Evolutionary conservation across 1,284 basidiomycete genomes (phyloP), one percentile per base, ranked within the genome.

Genomic region (Sporisorium scitamineum): DNA sequence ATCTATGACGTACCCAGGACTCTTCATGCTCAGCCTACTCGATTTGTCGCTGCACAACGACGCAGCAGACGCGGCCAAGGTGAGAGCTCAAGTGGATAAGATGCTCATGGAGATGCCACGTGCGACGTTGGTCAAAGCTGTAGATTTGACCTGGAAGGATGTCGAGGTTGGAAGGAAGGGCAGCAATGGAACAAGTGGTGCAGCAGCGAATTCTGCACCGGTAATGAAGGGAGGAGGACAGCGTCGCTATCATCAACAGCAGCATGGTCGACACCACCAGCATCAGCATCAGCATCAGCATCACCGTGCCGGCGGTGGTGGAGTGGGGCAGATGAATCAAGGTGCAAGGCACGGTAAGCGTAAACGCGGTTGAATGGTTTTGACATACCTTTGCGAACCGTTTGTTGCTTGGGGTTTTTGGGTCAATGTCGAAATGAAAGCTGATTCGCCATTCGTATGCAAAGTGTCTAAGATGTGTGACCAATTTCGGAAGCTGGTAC

Each of bases 71-170:
- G 20, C 41, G 9, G 24, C 5, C 1, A 14, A 11, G 13, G 57
- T 63, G 20, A 45, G 57, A 10, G 34, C 26, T 8, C 8, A 54
- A 10, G 56, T 69, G n/a, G 66, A 61, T 27, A 11, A 5, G 7
- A 13, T 69, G 45, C 42, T 64, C 10, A 74, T 74, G 62, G 44
- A 61, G 32, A 55, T 69, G 22, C 71, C 66, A 1, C 55, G 26
- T 2, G 26, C 45, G 3, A 61, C 32, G 3, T 27, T 74, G 20
- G 13, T 60, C 6, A 62, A 60, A 22, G 71, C 59, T 1, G 24
- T 70, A 4, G 71, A 74, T 56, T 22, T 66, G 54, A 62, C 62
- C 0, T 70, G 54, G 51, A 65, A 57, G 31, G 71, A 74, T n/a
- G 45, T 65, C 9, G 71, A 65, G 39, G 50, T 3, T 4, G 57